Evolutionary conservation across 2,329 filamentous ascomycete species (phyloP).

Genomic region (Pleomassaria siparia): DNA sequence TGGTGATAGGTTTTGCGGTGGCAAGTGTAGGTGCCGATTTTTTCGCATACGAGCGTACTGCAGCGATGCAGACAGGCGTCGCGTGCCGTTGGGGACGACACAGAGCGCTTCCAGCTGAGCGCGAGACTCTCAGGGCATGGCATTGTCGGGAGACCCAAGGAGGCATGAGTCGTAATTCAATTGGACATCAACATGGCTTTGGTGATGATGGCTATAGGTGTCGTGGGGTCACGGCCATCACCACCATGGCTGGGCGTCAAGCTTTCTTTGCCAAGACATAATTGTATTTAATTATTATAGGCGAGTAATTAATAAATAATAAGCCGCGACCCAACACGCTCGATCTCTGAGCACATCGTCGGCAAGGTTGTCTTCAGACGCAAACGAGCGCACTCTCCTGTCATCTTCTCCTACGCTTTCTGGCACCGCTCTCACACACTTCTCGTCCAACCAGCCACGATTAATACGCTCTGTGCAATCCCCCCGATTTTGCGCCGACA

Average conservation of each 20-base stretch:
- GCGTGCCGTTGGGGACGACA: slow-evolving; percentile 3
- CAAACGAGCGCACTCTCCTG: slow-evolving; percentile 16
- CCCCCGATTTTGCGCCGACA: background rate
- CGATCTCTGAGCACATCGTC: background rate
- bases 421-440: too few species aligned
- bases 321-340: background rate
- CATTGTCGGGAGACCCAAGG: slow-evolving; percentile 31
- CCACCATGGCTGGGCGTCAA: too few species aligned
- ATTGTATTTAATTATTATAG: too few species aligned
- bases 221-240: background rate
- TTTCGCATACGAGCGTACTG: slow-evolving; percentile 13
- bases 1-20: background rate
- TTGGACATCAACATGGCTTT: slow-evolving; percentile 19
- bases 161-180: slow-evolving; percentile 34
- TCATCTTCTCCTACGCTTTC: slow-evolving; percentile 16
- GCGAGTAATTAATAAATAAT: too few species aligned
- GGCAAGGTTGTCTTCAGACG: slow-evolving; percentile 10
- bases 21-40: background rate
- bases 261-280: background rate
- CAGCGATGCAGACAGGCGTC: background rate
- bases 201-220: background rate
- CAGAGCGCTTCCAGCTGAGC: slow-evolving; percentile 8
- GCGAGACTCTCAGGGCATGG: slow-evolving; percentile 21
- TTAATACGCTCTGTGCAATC: slow-evolving; percentile 1
- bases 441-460: too few species aligned